Conservation (phyloP, 139 green algal species). For the Monoraphidium neglectum region DNA sequence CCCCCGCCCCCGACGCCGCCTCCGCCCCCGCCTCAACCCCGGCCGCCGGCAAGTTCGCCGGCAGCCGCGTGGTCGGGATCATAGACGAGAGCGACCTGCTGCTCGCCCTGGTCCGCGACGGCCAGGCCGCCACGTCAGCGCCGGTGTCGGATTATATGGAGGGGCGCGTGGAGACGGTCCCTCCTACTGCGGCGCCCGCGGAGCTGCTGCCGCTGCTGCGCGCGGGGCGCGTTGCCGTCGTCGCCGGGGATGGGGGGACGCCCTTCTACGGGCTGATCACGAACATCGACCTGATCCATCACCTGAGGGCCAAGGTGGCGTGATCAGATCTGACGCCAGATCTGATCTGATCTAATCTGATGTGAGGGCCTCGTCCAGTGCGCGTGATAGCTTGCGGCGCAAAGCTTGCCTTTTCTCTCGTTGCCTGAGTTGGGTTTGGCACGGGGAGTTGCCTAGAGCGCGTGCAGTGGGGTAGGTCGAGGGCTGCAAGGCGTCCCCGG, state of each 20-base stretch:
- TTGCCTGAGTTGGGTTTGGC: too few species aligned
- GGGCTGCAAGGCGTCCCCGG: too few species aligned
- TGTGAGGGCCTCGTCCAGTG: too few species aligned
- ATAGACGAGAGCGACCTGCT: slow-evolving; percentile 1
- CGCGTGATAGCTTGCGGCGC: too few species aligned
- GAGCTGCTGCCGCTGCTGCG: slow-evolving; percentile 2
- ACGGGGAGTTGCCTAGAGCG: too few species aligned
- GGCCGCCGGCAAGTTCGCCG: too few species aligned
- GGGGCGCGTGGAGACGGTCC: background rate
- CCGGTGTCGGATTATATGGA: background rate
- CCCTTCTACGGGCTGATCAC: slow-evolving; percentile 2
- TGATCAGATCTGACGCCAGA: too few species aligned
- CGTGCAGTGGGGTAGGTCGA: too few species aligned
- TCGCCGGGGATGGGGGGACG: background rate
- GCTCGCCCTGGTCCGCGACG: background rate
- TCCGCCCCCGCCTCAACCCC: too few species aligned
- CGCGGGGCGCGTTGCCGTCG: background rate
- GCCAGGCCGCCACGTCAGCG: background rate
- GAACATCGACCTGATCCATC: background rate
- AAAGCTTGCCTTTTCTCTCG: too few species aligned
- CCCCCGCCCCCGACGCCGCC: too few species aligned
- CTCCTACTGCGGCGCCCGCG: background rate
- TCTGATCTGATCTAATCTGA: too few species aligned
- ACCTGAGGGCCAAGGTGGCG: background rate
- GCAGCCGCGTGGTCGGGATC: background rate